phyloP scores from a whole-genome alignment of 306 rosid species.

The Glycyrrhiza uralensis region DNA sequence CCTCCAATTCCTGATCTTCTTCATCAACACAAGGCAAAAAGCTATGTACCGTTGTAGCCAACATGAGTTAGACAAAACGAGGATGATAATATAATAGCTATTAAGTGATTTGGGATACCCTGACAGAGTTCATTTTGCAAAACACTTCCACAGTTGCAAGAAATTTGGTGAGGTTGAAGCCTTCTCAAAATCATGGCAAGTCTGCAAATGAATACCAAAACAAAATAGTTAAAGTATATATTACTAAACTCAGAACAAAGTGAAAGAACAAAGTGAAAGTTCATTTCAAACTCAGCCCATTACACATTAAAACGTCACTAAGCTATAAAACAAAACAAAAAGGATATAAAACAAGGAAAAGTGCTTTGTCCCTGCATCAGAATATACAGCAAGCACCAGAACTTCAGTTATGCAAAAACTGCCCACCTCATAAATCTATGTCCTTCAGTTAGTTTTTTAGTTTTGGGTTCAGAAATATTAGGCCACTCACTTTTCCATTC shows the following conservation, averaged over 20 bases:
- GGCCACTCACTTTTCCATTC: neutral
- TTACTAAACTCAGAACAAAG: neutral
- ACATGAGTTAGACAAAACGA: constrained; percentile 9
- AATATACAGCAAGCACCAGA: neutral
- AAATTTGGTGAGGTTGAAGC: constrained; percentile 14
- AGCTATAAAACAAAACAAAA: neutral
- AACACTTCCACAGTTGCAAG: constrained; percentile 17
- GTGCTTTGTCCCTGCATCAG: neutral
- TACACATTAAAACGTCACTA: neutral
- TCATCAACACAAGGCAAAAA: constrained; percentile 16
- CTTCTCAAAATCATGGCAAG: constrained; percentile 23
- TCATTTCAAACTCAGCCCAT: neutral
- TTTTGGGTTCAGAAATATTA: neutral
- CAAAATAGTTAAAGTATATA: neutral
- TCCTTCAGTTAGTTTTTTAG: neutral
- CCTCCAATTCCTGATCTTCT: constrained; percentile 19
- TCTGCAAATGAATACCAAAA: constrained; percentile 23
- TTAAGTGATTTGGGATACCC: neutral
- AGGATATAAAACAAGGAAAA: neutral
- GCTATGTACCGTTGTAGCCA: constrained; percentile 17
- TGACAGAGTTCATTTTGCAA: constrained; percentile 8
- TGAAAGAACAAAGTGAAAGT: neutral
- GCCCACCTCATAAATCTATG: neutral
- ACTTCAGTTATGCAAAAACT: neutral
- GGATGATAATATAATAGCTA: constrained; percentile 11